Evolutionary conservation across 1,139 yeast genomes (phyloP).

Genomic region (Suhomyces bolitotheri): DNA sequence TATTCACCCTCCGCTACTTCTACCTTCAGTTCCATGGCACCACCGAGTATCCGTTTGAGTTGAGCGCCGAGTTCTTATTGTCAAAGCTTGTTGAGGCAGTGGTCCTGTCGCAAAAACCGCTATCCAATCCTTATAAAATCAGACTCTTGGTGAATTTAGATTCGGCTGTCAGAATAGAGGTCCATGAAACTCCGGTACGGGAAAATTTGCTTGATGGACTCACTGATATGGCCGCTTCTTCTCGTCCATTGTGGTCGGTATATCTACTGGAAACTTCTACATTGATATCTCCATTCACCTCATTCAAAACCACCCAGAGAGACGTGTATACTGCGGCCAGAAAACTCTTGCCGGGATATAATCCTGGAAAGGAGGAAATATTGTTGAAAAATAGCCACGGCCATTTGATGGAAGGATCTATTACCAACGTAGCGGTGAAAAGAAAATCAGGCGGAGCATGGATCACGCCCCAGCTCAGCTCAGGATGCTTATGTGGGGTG

Average conservation of each 20-base stretch:
- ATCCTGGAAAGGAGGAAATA: constrained; percentile 60
- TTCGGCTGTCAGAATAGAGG: constrained; percentile 56
- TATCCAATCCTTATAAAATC: constrained; percentile 52
- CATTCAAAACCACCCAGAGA: constrained; percentile 84
- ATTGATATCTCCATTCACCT: constrained; percentile 71
- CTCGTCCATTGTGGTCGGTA: constrained; percentile 51
- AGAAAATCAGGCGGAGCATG: constrained; percentile 50
- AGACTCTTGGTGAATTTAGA: constrained; percentile 51
- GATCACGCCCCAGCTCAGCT: constrained; percentile 74
- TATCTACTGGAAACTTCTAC: constrained; percentile 59
- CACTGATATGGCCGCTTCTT: not conserved
- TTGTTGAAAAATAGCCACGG: constrained; percentile 61
- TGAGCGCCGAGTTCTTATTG: constrained; percentile 46
- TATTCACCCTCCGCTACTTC: constrained; percentile 56
- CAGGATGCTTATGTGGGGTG: constrained; percentile 89
- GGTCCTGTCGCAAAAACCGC: constrained; percentile 25
- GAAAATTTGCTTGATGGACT: constrained; percentile 47
- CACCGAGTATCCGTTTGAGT: constrained; percentile 24
- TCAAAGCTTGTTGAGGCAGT: constrained; percentile 48
- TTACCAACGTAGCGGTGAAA: constrained; percentile 74
- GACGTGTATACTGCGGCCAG: constrained; percentile 65
- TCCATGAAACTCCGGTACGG: constrained; percentile 40
- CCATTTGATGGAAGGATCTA: constrained; percentile 79
- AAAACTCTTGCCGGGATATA: constrained; percentile 40
- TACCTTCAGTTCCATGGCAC: constrained; percentile 22